These are phyloP conservation scores for Yueomyces sinensis DNA, from an alignment of 805 yeast genomes.

Conservation along the genomic window DNA sequence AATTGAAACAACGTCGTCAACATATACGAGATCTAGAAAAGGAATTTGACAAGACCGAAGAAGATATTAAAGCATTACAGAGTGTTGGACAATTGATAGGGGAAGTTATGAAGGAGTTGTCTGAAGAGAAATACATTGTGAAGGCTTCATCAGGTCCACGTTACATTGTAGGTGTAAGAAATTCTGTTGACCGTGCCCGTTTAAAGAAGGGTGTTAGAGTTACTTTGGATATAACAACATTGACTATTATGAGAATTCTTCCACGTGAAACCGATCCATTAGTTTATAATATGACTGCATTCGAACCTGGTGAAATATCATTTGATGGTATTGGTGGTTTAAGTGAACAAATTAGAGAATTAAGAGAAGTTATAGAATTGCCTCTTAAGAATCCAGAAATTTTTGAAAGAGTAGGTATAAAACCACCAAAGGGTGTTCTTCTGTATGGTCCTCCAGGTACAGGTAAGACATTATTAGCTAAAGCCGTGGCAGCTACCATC, in stretches of 20 bases:
- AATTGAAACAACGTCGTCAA: conserved; percentile 70
- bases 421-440: conserved; percentile 97
- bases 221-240: conserved; percentile 92
- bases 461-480: conserved; percentile 90
- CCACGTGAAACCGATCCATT: conserved; percentile 98
- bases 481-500: conserved; percentile 96
- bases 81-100: conserved; percentile 96
- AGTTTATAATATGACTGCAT: conserved; percentile 95
- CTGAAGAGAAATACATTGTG: conserved; percentile 88
- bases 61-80: conserved; percentile 92
- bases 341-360: conserved; percentile 87
- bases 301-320: conserved; percentile 94
- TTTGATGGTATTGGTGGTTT: conserved; percentile 95
- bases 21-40: conserved; percentile 74
- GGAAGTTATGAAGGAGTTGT: conserved; percentile 88
- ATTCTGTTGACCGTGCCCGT: conserved; percentile 71
- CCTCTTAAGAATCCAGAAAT: conserved; percentile 96
- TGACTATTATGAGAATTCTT: conserved; percentile 91
- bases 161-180: conserved; percentile 94
- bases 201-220: conserved; percentile 92
- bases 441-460: conserved; percentile 99
- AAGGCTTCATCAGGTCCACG: conserved; percentile 97
- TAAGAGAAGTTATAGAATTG: conserved; percentile 93
- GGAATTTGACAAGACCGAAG: conserved; percentile 84
- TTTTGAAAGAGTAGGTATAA: conserved; percentile 89